Percentiles rank a stretch among this genome's conserved stretches.
Conservation (phyloP, 352 stramenopile genomes). For the Poterioochromonas sp. region DNA sequence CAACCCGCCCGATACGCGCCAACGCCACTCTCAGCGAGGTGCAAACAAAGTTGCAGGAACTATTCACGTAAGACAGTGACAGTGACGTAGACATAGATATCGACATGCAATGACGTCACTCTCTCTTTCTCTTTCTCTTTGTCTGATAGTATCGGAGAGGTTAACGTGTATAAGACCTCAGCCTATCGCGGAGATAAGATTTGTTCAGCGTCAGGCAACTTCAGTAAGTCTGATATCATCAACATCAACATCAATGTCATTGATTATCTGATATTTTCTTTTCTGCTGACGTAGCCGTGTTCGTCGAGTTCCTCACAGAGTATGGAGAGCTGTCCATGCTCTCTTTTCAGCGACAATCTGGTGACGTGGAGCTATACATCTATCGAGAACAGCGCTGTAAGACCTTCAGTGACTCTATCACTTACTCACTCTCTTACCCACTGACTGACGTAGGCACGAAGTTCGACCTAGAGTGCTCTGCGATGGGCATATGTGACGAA, state of each 20-base stretch:
- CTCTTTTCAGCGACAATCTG: not conserved
- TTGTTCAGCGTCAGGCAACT: too few relatives aligned
- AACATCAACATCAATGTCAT: not conserved
- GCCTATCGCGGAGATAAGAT: too few relatives aligned
- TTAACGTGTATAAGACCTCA: too few relatives aligned
- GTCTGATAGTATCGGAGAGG: too few relatives aligned
- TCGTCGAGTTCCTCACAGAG: constrained; percentile 12
- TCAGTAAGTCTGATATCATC: not conserved
- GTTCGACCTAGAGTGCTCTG: constrained; percentile 63
- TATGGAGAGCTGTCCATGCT: constrained; percentile 16
- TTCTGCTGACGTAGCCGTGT: not conserved
- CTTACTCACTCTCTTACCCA: not conserved
- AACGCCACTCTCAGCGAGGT: not conserved
- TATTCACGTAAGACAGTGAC: constrained; percentile 16
- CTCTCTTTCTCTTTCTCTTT: not conserved
- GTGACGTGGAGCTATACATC: not conserved
- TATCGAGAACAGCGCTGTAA: not conserved
- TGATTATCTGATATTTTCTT: not conserved
- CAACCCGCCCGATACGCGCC: not conserved
- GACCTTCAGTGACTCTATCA: not conserved
- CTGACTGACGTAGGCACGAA: constrained; percentile 35
- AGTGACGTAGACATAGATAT: not conserved
- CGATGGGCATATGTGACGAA: constrained; percentile 68
- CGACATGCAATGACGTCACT: not conserved
- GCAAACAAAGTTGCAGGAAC: not conserved